Conservation (phyloP, 352 stramenopile genomes). For the Bremia lactucae region DNA sequence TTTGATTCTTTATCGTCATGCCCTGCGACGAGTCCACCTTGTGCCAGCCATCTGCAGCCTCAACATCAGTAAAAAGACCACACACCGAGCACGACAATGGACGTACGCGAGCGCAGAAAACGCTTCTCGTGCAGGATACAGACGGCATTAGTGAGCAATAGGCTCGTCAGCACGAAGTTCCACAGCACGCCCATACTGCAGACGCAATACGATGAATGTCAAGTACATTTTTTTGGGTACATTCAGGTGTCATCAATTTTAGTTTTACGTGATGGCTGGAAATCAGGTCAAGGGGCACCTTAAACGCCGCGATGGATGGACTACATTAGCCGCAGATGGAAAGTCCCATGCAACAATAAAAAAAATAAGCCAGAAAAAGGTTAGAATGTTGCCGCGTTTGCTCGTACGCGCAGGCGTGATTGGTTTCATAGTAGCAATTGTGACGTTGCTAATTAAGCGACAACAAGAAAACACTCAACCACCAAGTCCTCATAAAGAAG, state of each 20-base stretch:
- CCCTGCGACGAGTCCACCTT: constrained; percentile 69
- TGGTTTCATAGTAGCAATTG: constrained; percentile 18
- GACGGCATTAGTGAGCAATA: constrained; percentile 79
- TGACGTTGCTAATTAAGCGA: constrained; percentile 12
- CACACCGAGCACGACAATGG: not conserved
- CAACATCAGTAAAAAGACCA: not conserved
- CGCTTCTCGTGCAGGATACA: constrained; percentile 84
- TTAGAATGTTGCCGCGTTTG: constrained; percentile 20
- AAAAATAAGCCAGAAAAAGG: constrained; percentile 4
- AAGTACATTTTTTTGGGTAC: too few relatives aligned
- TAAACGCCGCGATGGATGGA: constrained; percentile 4
- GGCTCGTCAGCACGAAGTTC: constrained; percentile 82
- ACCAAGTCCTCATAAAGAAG: constrained; percentile 6
- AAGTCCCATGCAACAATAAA: not conserved
- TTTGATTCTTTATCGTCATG: constrained; percentile 82
- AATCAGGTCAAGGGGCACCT: constrained; percentile 9
- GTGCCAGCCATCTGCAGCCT: constrained; percentile 67
- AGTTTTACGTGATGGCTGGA: constrained; percentile 17
- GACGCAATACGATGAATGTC: too few relatives aligned
- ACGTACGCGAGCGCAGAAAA: constrained; percentile 75
- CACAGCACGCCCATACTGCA: constrained; percentile 71
- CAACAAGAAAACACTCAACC: not conserved
- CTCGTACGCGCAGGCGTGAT: constrained; percentile 24
- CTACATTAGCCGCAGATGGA: constrained; percentile 6
- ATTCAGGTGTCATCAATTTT: not conserved